phyloP scores from a whole-genome alignment of 306 rosid species.

The Clitoria ternatea region DNA sequence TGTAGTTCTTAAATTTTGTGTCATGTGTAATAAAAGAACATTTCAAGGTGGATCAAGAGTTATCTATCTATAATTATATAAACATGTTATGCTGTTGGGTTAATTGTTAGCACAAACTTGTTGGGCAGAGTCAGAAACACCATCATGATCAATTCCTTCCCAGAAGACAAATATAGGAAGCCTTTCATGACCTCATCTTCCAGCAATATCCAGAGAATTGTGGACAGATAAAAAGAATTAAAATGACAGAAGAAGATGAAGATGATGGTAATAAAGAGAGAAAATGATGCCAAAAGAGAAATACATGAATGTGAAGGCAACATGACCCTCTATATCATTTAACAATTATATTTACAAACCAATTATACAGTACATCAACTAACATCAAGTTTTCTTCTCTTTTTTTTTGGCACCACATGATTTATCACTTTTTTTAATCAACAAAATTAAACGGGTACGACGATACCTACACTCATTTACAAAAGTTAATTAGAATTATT shows the following conservation, averaged over 20 bases:
- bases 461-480: too few species aligned
- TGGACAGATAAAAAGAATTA: background rate
- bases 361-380: too few species aligned
- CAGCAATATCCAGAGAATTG: slow-evolving; percentile 15
- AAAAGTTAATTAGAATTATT: too few species aligned
- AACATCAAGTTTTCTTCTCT: too few species aligned
- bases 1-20: too few species aligned
- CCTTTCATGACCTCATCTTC: slow-evolving; percentile 23
- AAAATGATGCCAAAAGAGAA: slow-evolving; percentile 5
- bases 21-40: background rate
- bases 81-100: too few species aligned
- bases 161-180: background rate
- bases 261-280: slow-evolving; percentile 15
- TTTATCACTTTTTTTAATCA: too few species aligned
- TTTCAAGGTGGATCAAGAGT: background rate
- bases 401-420: too few species aligned
- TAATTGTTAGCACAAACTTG: slow-evolving; percentile 21
- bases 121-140: slow-evolving; percentile 15
- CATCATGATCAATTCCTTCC: background rate
- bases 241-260: background rate
- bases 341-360: too few species aligned
- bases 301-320: slow-evolving; percentile 14
- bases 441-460: too few species aligned
- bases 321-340: too few species aligned
- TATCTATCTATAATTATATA: slow-evolving; percentile 1